Percentiles rank a stretch among this genome's conserved stretches.
These are phyloP conservation scores for Quercus tomentella DNA, from an alignment of 331 rosid genomes.

Conservation along the genomic window DNA sequence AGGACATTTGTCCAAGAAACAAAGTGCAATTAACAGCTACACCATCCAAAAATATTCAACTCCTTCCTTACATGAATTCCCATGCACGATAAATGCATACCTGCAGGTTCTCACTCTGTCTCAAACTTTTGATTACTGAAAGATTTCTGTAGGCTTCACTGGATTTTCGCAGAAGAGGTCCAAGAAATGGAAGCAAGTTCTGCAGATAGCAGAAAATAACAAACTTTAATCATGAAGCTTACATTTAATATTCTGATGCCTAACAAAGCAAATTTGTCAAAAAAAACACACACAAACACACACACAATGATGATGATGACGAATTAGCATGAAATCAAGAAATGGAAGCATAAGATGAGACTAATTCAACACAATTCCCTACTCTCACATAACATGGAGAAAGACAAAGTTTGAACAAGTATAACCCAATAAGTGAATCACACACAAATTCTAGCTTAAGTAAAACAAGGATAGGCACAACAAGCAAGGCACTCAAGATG, in stretches of 20 bases:
- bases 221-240: constrained; percentile 6
- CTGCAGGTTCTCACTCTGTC: constrained; percentile 93
- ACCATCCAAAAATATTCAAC: background rate
- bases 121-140: constrained; percentile 86
- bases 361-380: background rate
- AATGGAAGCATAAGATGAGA: no score
- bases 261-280: background rate
- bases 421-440: background rate
- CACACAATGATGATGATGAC: background rate
- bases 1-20: background rate
- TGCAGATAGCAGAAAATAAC: constrained; percentile 35
- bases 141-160: constrained; percentile 82
- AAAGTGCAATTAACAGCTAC: background rate
- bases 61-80: background rate
- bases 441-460: background rate
- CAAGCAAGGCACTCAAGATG: background rate
- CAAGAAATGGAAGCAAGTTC: constrained; percentile 90
- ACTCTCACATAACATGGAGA: background rate
- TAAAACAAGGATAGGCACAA: background rate
- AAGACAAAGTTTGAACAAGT: background rate
- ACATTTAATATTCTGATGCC: background rate
- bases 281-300: background rate
- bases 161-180: constrained; percentile 87
- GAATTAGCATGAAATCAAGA: background rate
- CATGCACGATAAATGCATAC: constrained; percentile 37